Evolutionary conservation across 164 flowering plant species (phyloP).

Genomic region (Aristolochia contorta): DNA sequence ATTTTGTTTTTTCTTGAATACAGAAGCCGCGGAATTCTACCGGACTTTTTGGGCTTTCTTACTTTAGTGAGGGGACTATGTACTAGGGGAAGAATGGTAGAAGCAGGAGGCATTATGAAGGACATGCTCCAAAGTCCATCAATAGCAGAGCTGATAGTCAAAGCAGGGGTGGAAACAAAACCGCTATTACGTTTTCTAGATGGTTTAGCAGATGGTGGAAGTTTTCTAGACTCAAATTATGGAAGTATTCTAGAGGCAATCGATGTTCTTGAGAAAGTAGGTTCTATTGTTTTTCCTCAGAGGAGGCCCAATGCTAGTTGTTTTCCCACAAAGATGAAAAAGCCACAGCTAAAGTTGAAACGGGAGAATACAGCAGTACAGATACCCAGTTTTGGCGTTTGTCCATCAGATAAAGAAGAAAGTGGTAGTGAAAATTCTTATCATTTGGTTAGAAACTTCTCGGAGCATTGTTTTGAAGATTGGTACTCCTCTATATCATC

Average conservation of each 20-base stretch:
- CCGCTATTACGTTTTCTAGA: conserved; percentile 15
- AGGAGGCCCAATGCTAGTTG: conserved; percentile 1
- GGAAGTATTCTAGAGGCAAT: conserved; percentile 63
- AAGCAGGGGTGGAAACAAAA: conserved; percentile 35
- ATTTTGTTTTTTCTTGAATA: conserved; percentile 40
- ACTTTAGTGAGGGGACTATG: conserved; percentile 62
- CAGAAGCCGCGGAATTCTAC: conserved; percentile 37
- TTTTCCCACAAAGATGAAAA: background rate
- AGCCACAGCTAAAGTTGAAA: conserved; percentile 4
- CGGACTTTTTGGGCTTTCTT: conserved; percentile 79
- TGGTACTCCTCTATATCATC: conserved; percentile 42
- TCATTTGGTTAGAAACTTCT: too few species aligned
- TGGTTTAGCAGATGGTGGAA: conserved; percentile 37
- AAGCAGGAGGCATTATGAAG: conserved; percentile 57
- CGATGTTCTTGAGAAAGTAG: conserved; percentile 49
- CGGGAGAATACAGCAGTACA: conserved; percentile 1
- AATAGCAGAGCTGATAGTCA: conserved; percentile 39
- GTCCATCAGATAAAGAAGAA: too few species aligned
- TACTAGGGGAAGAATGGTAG: conserved; percentile 87
- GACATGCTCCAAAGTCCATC: conserved; percentile 69
- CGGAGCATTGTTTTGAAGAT: conserved; percentile 27
- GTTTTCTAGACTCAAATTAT: conserved; percentile 44
- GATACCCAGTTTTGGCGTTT: too few species aligned
- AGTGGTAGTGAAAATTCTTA: too few species aligned
- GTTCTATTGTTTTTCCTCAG: conserved; percentile 33